Evolutionary conservation across 169 alveolate genomes (phyloP).

Genomic region (Babesia bovis): DNA sequence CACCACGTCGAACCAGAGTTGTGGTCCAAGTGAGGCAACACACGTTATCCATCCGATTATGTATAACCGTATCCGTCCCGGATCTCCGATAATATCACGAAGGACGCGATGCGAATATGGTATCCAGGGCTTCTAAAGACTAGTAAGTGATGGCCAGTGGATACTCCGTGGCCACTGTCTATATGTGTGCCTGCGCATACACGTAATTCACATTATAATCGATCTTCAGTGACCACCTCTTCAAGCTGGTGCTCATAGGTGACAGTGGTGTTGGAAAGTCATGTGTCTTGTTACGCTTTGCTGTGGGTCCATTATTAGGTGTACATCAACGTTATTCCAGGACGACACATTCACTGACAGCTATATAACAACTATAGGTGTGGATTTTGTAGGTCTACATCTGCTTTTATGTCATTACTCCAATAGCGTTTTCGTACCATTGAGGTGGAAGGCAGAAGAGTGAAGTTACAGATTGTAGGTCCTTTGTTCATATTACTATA

Average conservation of each 20-base stretch:
- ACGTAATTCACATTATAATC: background rate
- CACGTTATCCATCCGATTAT: background rate
- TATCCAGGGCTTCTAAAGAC: slow-evolving; percentile 56
- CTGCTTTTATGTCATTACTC: background rate
- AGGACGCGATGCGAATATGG: slow-evolving; percentile 35
- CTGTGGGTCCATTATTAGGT: slow-evolving; percentile 71
- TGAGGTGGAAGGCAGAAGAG: slow-evolving; percentile 86
- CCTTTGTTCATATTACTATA: background rate
- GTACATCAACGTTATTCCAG: slow-evolving; percentile 1
- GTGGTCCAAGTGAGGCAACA: background rate
- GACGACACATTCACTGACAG: slow-evolving; percentile 87
- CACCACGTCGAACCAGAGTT: slow-evolving; percentile 4
- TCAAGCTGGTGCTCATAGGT: slow-evolving; percentile 95
- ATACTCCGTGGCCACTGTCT: background rate
- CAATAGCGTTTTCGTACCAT: slow-evolving; percentile 86
- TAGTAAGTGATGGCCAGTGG: slow-evolving; percentile 37
- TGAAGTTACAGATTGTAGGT: slow-evolving; percentile 89
- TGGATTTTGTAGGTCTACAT: slow-evolving; percentile 74
- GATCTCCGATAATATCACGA: background rate
- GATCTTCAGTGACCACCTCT: slow-evolving; percentile 86
- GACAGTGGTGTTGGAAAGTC: slow-evolving; percentile 98
- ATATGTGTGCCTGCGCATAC: background rate
- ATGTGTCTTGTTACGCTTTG: slow-evolving; percentile 93
- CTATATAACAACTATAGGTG: slow-evolving; percentile 87
- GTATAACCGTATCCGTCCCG: background rate